Evolutionary conservation across 1,284 basidiomycete species (phyloP), one percentile per base, ranked within the genome.

Genomic region (Ustilago nuda): DNA sequence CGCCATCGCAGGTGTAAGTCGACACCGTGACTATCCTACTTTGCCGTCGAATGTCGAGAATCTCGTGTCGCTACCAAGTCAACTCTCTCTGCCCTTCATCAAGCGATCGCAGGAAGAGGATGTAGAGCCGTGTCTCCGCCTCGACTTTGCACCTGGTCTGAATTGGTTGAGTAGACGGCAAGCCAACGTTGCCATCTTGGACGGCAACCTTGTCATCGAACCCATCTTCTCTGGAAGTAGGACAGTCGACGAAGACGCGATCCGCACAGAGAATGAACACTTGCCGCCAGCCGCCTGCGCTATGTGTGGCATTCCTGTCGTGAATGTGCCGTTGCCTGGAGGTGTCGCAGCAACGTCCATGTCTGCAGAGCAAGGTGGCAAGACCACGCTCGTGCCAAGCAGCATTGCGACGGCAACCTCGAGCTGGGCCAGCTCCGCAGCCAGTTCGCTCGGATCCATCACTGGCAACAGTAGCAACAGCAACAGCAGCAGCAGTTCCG

Each of bases 101-200:
- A 90, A 93, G 17, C 90, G 96, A 37, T 87, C 95, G 23, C 87
- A 92, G 32, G 88, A 89, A 4, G 97, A 99, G 87, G 96, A 99
- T 86, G 93, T 95, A 19, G 97, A 99, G 77, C 94, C 96, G 0
- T 94, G 94, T 0, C 88, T 98, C 41, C 91, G 97, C 3, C 89
- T 99, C 30, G 95, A 98, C 84, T 87, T 94, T n/a, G 95, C 96
- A 0, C 94, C 95, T 0, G 94, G 94, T 13, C 89, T 99, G 33
- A 95, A 94, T 80, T 98, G 94, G 93, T 89, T 99, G 13, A 92
- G 93, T 9, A 90, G 96, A 23, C 91, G 95, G 35, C 91, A 91
- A n/a, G 92, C 98, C 12, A 89, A 92, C 7, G 88, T 91, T 8
- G 95, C 96, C 2, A 92, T 99, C 64, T 91, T 98, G 75, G 90